Base-by-base conservation (phyloP, 164 flowering plant genomes). In the Berberis vulgaris region DNA sequence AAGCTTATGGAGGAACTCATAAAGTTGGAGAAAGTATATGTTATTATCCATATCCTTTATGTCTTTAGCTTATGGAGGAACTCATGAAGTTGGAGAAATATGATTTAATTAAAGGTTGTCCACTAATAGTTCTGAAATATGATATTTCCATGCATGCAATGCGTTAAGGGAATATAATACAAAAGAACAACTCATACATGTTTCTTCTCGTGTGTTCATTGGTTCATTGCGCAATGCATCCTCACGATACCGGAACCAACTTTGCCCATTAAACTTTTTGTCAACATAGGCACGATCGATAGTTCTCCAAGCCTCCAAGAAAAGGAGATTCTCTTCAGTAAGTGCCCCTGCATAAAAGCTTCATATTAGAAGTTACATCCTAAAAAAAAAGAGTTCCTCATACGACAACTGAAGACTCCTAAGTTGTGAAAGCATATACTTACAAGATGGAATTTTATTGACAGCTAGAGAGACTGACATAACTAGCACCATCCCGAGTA, bases 181-280 rank as follows among this genome's bases (percentile, higher is more conserved):
- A 43, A 49, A 57, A 57, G 60, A 13, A 62, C 26, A 57, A 62
- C 26, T 8, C 79, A 64, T 81, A 93, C 98, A 93, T 66, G 98
- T 93, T 75, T 94, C 91, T 77, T 84, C 85, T 70, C 96, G 77
- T 9, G 84, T 88, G 64, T 85, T 88, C 99, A 94, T 94, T 63
- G 93, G 97, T 68, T 94, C 99, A 73, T 74, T 85, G 58, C 93
- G 92, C 61, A 94, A 74, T 42, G 96, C 98, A 76, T 79, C 78
- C 69, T 94, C 97, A 77, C 97, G 80, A 70, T 94, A 94, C 49
- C 97, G 83, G 71, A 94, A 90, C 98, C 97, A 94, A 71, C 97
- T 88, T 77, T 90, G 92, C 45, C 97, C 97, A 75, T 94, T 94
- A 70, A 94, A 94, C 40, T 64, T 82, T 74, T 94, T 94, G 77